Conservation (phyloP, 2,329 filamentous ascomycete species). For the Chaetomium strumarium region DNA sequence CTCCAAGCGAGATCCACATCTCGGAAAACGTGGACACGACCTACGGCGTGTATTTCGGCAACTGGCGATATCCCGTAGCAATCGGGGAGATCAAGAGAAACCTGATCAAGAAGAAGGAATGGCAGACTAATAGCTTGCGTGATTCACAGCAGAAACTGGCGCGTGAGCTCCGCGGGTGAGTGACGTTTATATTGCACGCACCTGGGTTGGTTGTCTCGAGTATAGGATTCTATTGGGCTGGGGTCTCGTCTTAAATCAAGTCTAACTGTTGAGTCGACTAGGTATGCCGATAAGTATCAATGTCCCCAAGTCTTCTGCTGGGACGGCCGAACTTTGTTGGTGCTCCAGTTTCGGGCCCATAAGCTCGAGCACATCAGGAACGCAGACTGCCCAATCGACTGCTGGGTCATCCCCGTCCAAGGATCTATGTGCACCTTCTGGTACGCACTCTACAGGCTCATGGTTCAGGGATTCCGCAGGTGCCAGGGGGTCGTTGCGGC, state of each 20-base stretch:
- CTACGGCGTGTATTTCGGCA: conserved; percentile 2
- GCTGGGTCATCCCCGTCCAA: background rate
- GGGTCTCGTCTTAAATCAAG: too few species aligned
- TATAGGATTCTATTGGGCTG: too few species aligned
- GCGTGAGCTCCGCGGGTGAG: conserved; percentile 10
- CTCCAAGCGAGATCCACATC: background rate
- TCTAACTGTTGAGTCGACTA: background rate
- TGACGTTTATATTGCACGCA: too few species aligned
- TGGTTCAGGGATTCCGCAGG: background rate
- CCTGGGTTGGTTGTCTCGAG: background rate
- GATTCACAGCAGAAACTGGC: conserved; percentile 5
- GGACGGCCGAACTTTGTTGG: background rate
- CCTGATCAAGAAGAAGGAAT: background rate
- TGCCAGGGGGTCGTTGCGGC: background rate
- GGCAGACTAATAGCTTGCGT: background rate
- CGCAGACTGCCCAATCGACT: background rate
- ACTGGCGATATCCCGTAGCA: background rate
- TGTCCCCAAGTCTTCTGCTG: background rate
- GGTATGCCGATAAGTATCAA: background rate
- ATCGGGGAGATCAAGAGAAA: conserved; percentile 13
- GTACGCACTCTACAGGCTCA: background rate
- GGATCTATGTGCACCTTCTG: background rate
- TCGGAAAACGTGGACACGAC: conserved; percentile 7
- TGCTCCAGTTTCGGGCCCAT: background rate
- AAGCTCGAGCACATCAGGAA: background rate